Evolutionary conservation across 441 rosid species (phyloP), one percentile per base, ranked within the genome.

Genomic region (Theobroma grandiflorum): DNA sequence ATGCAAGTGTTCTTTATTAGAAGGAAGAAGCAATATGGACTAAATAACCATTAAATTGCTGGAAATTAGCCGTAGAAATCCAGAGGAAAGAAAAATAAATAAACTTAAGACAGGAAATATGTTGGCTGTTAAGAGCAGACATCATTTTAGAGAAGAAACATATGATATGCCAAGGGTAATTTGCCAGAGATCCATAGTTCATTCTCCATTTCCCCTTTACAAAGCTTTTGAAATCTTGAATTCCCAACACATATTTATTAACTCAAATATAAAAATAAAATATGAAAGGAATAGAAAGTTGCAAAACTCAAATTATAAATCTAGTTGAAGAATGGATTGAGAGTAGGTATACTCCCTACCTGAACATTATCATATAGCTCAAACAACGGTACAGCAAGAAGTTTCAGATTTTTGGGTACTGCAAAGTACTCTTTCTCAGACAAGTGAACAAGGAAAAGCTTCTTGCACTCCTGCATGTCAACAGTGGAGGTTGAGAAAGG

Each of bases 321-420:
- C 61, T 33, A 4, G 40, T 37, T 63, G 20, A 42, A 47, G 57
- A 18, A 20, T 16, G 57, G 62, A 68, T 31, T 67, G 16, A 43
- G 52, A 16, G 26, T 10, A 68, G 10, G 15, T 33, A 49, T 59
- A 40, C 66, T 26, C 15, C 72, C 55, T 86, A 95, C 99, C 97
- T 97, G 99, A 86, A 95, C 99, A 75, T 97, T 95, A 85, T 97
- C 98, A 73, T 95, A 95, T 80, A 97, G 99, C 85, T 95, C 99
- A 84, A 95, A 95, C 88, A 97, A 87, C 4, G 99, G 99, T 61
- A 97, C 99, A 18, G 98, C 99, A 85, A 95, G 97, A 86, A 97
- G 97, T 75, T 97, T 94, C 91, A 95, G 86, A 84, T 97, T 97
- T 83, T 95, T 95, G 49, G 98, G 99, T 82, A 97, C 98, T 0